Percentiles rank a stretch among this genome's conserved stretches.
phyloP scores from a whole-genome alignment of 805 yeast genomes.

The Wickerhamiella cacticola region DNA sequence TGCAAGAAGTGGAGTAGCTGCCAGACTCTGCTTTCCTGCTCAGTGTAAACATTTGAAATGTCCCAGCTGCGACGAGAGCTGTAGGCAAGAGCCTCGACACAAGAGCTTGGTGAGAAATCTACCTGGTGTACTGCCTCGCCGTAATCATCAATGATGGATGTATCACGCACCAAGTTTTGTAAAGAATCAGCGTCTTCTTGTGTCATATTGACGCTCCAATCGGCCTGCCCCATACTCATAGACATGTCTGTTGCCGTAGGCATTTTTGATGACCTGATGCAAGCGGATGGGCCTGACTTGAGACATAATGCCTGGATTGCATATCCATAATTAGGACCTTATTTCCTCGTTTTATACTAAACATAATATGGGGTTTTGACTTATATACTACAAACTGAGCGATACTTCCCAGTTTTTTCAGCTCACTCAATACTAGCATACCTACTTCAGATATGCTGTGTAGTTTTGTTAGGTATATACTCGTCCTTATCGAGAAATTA shows the following conservation, averaged over 20 bases:
- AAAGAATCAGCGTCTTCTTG: not conserved
- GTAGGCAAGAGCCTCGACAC: not conserved
- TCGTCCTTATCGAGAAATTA: too few relatives aligned
- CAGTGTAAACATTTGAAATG: not conserved
- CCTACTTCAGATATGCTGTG: too few relatives aligned
- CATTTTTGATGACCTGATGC: slow-evolving; percentile 4
- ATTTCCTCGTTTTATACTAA: too few relatives aligned
- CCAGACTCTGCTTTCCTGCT: slow-evolving; percentile 1
- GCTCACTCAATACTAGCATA: too few relatives aligned
- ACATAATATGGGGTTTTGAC: too few relatives aligned
- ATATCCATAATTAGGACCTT: too few relatives aligned
- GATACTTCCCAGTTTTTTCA: too few relatives aligned
- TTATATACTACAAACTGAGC: too few relatives aligned
- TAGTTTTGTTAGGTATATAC: too few relatives aligned
- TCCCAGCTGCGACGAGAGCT: not conserved
- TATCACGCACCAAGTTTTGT: not conserved
- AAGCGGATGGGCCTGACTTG: too few relatives aligned
- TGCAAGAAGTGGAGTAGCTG: not conserved
- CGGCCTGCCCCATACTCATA: not conserved
- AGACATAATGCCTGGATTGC: too few relatives aligned
- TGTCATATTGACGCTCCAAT: not conserved
- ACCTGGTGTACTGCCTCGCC: not conserved
- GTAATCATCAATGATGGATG: not conserved
- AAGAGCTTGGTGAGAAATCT: not conserved
- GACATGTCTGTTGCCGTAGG: not conserved